phyloP scores from a whole-genome alignment of 345 rosid species.

The Pugionium dolabratum region DNA sequence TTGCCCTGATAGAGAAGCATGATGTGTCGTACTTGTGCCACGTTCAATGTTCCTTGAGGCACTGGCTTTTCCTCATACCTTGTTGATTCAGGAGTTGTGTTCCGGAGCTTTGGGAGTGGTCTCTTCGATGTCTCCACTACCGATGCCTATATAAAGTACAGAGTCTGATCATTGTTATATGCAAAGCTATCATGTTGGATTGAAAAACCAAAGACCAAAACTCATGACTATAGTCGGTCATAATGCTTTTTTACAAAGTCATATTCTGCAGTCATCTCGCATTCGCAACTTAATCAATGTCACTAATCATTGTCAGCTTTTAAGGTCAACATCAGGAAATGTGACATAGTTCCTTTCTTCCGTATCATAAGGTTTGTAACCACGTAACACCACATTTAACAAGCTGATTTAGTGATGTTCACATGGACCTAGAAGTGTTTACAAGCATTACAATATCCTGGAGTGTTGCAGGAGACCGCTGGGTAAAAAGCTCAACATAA shows the following conservation, averaged over 20 bases:
- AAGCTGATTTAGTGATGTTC: not conserved
- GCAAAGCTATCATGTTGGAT: not conserved
- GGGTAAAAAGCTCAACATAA: not conserved
- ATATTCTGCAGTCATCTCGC: not conserved
- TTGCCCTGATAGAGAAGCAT: conserved; percentile 80
- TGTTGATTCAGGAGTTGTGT: conserved; percentile 58
- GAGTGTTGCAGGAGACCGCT: not conserved
- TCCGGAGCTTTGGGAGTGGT: conserved; percentile 84
- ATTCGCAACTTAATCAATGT: conserved; percentile 2
- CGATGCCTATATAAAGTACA: conserved; percentile 52
- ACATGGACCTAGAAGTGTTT: not conserved
- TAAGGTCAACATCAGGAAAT: not conserved
- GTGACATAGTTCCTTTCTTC: not conserved
- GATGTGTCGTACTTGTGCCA: conserved; percentile 73
- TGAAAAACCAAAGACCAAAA: not conserved
- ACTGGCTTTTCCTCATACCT: conserved; percentile 61
- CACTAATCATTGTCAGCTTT: not conserved
- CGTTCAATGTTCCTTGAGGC: conserved; percentile 71
- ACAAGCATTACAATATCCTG: not conserved
- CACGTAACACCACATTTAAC: not conserved
- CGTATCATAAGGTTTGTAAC: not conserved
- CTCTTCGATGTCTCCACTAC: conserved; percentile 64
- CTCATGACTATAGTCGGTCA: not conserved
- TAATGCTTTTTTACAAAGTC: not conserved
- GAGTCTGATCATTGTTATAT: not conserved